Base-by-base conservation (phyloP, 2,329 filamentous ascomycete genomes). In the Fragosphaeria purpurea region DNA sequence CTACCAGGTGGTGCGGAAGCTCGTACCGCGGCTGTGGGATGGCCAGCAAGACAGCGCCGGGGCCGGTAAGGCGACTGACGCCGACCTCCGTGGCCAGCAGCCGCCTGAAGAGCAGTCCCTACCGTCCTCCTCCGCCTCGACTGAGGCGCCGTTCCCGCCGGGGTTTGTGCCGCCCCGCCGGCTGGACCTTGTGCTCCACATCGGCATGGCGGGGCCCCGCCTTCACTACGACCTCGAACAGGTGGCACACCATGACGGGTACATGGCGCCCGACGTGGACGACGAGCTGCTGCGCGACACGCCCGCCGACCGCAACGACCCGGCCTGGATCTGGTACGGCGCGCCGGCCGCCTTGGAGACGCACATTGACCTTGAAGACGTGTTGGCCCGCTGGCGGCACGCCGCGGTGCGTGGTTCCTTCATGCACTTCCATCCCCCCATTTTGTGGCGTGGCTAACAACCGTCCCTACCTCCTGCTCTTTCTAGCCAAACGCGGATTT, bases 151-250 rank as follows among this genome's bases (percentile, higher is more conserved):
- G 7, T 35, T 33, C n/a, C 30, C 34, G 4, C 40, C 44, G 7
- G 32, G 41, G 0, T 55, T 55, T n/a, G 10, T 12, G 8, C 50
- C 48, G 6, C 53, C 55, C 0, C 8, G n/a, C 1, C 48, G 44
- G n/a, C 75, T 82, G 49, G 85, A 94, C 64, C 67, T 85, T 34
- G 74, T 82, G 30, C 65, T 95, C 4, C 88, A 94, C 65, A 85
- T 94, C 47, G 88, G 88, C 55, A 88, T 94, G 76, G 86, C 87
- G 63, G 62, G 85, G 64, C 60, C 78, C 68, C 58, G 74, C 65
- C 59, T 80, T 11, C 65, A 79, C 58, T 94, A 91, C 63, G 76
- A 78, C 9, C 70, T 91, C 7, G 88, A 95, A 69, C 74, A 77
- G 9, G 71, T 77, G 38, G 87, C 77, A 0, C 83, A 86, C 60